A percentile compares a stretch with the other conserved stretches of the same genome.
Evolutionary conservation across 139 green algal genomes (phyloP).

Genomic region (Micromonas commoda): DNA sequence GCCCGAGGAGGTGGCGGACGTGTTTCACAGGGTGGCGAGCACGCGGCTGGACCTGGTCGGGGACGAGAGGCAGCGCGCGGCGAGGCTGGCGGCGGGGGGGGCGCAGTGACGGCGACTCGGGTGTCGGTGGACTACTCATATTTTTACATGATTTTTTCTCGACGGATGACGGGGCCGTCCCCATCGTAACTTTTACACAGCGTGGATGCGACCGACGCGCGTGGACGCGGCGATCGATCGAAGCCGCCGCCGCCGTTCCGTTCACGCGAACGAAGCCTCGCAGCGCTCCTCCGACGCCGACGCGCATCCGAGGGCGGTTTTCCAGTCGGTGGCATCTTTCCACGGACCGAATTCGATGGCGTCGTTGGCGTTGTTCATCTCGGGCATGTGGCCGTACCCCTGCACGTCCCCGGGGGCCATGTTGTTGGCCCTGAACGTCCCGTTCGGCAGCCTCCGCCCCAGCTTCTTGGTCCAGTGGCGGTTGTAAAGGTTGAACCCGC

Average conservation of each 20-base stretch:
- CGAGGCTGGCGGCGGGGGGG: not conserved
- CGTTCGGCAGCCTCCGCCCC: not conserved
- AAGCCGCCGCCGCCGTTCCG: no score
- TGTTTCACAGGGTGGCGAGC: not conserved
- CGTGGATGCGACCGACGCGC: no score
- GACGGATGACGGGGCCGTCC: no score
- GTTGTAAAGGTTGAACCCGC: constrained; percentile 30
- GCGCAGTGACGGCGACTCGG: not conserved
- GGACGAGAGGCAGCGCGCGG: not conserved
- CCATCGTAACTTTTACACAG: no score
- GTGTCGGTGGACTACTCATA: no score
- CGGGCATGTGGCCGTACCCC: not conserved
- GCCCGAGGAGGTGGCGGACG: not conserved
- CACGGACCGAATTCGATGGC: constrained; percentile 6
- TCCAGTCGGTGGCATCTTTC: not conserved
- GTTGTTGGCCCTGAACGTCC: not conserved
- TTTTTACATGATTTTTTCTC: no score
- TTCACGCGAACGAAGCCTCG: no score
- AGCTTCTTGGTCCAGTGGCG: not conserved
- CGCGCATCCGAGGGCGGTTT: not conserved
- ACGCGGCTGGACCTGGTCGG: not conserved
- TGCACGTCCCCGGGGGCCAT: not conserved
- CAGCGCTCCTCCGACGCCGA: no score
- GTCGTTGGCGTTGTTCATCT: constrained; percentile 9
- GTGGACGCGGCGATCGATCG: no score